Evolutionary conservation across 1,284 basidiomycete species (phyloP).

Genomic region (Entoloma clypeatum): DNA sequence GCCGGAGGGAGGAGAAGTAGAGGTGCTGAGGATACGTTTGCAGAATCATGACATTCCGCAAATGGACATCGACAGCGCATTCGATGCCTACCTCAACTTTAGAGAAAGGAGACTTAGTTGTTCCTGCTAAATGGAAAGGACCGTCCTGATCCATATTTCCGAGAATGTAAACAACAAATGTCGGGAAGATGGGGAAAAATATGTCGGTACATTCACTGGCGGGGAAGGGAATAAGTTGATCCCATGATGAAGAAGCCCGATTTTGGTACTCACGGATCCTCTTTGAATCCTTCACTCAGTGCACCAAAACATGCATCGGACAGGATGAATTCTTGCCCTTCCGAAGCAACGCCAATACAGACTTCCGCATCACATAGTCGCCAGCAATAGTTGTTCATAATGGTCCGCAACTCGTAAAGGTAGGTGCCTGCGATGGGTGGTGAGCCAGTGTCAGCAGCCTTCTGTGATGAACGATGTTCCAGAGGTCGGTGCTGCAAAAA

Average conservation of each 20-base stretch:
- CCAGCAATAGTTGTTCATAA: slow-evolving; percentile 38
- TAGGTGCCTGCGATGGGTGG: slow-evolving; percentile 11
- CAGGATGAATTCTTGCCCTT: slow-evolving; percentile 44
- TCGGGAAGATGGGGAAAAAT: slow-evolving; percentile 52
- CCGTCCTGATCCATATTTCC: slow-evolving; percentile 26
- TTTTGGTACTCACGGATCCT: slow-evolving; percentile 36
- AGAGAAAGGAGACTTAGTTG: slow-evolving; percentile 20
- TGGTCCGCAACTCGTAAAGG: slow-evolving; percentile 25
- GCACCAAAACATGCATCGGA: slow-evolving; percentile 41
- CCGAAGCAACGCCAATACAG: slow-evolving; percentile 38
- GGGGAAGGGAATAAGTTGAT: slow-evolving; percentile 1
- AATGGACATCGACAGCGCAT: slow-evolving; percentile 45
- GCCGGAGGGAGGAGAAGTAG: slow-evolving; percentile 49
- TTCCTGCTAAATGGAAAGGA: slow-evolving; percentile 11
- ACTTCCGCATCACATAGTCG: slow-evolving; percentile 36
- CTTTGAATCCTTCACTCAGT: slow-evolving; percentile 38
- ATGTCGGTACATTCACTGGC: slow-evolving; percentile 41
- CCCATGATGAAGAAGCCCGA: neutral
- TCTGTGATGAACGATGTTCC: slow-evolving; percentile 9
- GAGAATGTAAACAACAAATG: slow-evolving; percentile 47
- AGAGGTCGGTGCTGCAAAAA: slow-evolving; percentile 29
- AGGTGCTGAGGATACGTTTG: slow-evolving; percentile 45
- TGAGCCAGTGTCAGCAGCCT: slow-evolving; percentile 11
- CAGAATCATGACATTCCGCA: slow-evolving; percentile 54
- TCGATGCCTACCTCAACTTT: slow-evolving; percentile 45